A percentile compares a stretch with the other conserved stretches of the same genome.
Conservation (phyloP, 2,329 filamentous ascomycete genomes). For the Aspergillus texensis region DNA sequence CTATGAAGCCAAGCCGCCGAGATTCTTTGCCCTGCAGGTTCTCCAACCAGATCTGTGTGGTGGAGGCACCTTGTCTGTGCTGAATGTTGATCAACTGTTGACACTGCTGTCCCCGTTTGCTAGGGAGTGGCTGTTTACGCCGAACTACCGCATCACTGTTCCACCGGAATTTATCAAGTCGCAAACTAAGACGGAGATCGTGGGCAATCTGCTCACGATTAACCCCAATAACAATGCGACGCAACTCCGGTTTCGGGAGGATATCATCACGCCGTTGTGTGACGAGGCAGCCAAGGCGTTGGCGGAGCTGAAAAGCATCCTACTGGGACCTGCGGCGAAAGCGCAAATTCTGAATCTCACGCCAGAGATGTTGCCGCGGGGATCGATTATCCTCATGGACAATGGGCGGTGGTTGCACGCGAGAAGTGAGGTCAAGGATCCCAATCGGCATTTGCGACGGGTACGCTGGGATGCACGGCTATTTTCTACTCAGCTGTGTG, state of each 20-base stretch:
- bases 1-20: not conserved
- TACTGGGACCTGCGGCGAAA: too few relatives aligned
- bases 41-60: not conserved
- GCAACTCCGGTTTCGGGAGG: not conserved
- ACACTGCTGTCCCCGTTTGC: not conserved
- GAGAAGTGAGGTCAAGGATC: not conserved
- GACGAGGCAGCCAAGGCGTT: not conserved
- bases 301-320: not conserved
- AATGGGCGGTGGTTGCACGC: not conserved
- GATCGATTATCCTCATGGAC: not conserved
- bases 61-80: not conserved
- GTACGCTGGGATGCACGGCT: not conserved
- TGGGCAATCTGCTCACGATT: not conserved
- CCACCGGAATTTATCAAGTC: not conserved
- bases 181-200: not conserved
- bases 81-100: not conserved
- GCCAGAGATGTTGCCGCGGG: not conserved
- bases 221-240: not conserved
- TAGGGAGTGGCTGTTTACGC: not conserved
- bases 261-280: not conserved
- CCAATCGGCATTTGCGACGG: not conserved
- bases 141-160: not conserved
- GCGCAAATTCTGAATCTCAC: not conserved
- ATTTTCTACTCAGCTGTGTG: not conserved
- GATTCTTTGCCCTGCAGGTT: not conserved